Evolutionary conservation across 192 early-diverging fungal genomes (phyloP).

Genomic region (Linnemannia zychae): DNA sequence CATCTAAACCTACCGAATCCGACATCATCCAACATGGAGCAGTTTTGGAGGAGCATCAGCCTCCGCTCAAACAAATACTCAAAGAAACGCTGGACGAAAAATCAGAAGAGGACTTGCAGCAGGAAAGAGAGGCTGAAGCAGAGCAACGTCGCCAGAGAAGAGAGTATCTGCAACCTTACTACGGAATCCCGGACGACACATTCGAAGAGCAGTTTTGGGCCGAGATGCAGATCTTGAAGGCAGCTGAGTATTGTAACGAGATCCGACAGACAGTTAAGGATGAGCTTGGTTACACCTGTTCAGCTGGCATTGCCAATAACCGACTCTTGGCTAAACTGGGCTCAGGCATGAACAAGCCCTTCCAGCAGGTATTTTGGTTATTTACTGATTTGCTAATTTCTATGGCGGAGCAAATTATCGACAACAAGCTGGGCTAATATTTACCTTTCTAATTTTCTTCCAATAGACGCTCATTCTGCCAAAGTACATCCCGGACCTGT

Average conservation of each 20-base stretch:
- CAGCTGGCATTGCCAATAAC: constrained; percentile 88
- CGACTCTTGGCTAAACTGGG: constrained; percentile 89
- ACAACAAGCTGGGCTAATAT: background rate
- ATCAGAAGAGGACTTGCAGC: constrained; percentile 25
- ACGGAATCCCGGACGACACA: constrained; percentile 44
- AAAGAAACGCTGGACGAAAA: constrained; percentile 8
- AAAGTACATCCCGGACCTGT: constrained; percentile 67
- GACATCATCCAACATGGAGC: background rate
- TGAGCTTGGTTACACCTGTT: constrained; percentile 85
- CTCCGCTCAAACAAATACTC: no score
- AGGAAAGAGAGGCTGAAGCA: constrained; percentile 26
- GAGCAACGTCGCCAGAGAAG: constrained; percentile 18
- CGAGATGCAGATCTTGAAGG: constrained; percentile 86
- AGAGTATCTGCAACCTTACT: constrained; percentile 27
- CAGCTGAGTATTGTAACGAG: constrained; percentile 74
- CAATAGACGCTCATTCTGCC: constrained; percentile 78
- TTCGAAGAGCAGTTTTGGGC: constrained; percentile 67
- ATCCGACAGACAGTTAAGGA: constrained; percentile 74
- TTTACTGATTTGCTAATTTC: background rate
- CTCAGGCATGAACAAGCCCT: constrained; percentile 88
- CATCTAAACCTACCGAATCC: background rate
- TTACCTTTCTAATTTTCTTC: background rate
- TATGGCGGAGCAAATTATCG: background rate
- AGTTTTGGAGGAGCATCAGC: background rate
- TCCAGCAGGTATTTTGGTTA: constrained; percentile 73